Evolutionary conservation across 495 filamentous ascomycete genomes (phyloP).

Genomic region (Aspergillus bertholletiae): DNA sequence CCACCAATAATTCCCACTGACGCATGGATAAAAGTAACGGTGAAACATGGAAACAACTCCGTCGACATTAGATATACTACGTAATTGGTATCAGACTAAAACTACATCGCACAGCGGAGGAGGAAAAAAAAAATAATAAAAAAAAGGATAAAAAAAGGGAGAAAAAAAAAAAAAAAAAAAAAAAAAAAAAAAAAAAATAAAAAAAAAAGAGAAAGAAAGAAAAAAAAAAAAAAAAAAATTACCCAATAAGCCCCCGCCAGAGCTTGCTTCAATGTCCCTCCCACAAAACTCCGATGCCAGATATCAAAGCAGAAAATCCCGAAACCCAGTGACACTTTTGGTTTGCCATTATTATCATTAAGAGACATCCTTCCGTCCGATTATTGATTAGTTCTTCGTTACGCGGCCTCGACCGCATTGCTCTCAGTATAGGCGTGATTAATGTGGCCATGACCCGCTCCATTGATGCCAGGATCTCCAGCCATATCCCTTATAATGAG

Average conservation of each 20-base stretch:
- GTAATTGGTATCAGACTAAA: no score
- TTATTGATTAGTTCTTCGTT: constrained; percentile 7
- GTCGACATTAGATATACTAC: no score
- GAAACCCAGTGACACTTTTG: constrained; percentile 11
- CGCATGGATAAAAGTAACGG: no score
- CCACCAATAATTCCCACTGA: no score
- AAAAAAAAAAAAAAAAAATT: not conserved
- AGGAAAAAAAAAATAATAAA: not conserved
- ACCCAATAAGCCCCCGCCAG: not conserved
- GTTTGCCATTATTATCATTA: constrained; percentile 20
- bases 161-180: not conserved
- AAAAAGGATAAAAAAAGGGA: not conserved
- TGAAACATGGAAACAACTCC: no score
- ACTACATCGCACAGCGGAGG: not conserved
- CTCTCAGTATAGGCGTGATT: constrained; percentile 29
- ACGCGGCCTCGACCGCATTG: constrained; percentile 32
- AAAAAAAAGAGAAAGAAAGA: not conserved
- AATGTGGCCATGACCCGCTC: constrained; percentile 36
- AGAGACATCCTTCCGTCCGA: not conserved
- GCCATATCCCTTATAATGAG: constrained; percentile 40
- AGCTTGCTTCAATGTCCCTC: constrained; percentile 15
- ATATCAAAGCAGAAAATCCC: no score
- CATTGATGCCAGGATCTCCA: constrained; percentile 35
- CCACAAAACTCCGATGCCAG: no score
- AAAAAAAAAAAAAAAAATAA: not conserved